A percentile compares a stretch with the other conserved stretches of the same genome.
phyloP scores from a whole-genome alignment of 2,329 filamentous ascomycete species.

The Blastomyces gilchristii region DNA sequence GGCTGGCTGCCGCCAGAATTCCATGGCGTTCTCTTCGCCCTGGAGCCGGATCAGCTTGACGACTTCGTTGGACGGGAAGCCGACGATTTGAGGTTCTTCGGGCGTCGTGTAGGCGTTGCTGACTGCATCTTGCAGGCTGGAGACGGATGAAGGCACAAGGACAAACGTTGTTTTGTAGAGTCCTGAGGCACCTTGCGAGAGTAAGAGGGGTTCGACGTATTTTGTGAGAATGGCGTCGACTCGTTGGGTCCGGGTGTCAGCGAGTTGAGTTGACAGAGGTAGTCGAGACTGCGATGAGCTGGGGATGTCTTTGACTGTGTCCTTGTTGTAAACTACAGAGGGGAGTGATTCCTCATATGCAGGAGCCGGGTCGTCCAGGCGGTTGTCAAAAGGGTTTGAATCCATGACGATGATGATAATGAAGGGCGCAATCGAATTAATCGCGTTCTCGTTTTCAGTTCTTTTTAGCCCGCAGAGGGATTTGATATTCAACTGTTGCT shows the following conservation, averaged over 20 bases:
- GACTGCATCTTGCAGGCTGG: constrained; percentile 19
- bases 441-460: not conserved
- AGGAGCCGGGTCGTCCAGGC: constrained; percentile 22
- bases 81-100: constrained; percentile 27
- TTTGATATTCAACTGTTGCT: not conserved
- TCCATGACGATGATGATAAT: not conserved
- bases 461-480: not conserved
- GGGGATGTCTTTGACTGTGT: constrained; percentile 24
- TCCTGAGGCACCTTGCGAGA: constrained; percentile 31
- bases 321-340: constrained; percentile 5
- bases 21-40: constrained; percentile 31
- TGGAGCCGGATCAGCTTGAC: constrained; percentile 32
- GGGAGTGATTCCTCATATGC: constrained; percentile 26
- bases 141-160: constrained; percentile 36
- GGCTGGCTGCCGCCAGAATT: constrained; percentile 36
- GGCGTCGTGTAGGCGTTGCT: constrained; percentile 16
- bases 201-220: constrained; percentile 35
- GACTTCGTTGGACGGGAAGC: constrained; percentile 32
- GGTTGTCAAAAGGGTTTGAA: constrained; percentile 10
- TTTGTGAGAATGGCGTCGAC: constrained; percentile 31
- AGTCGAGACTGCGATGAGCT: constrained; percentile 10
- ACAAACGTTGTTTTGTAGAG: constrained; percentile 37
- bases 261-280: constrained; percentile 23
- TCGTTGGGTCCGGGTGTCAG: constrained; percentile 31
- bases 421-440: not conserved